Conservation (phyloP, 2,329 filamentous ascomycete genomes). For the Ophiostoma tasmaniense region DNA sequence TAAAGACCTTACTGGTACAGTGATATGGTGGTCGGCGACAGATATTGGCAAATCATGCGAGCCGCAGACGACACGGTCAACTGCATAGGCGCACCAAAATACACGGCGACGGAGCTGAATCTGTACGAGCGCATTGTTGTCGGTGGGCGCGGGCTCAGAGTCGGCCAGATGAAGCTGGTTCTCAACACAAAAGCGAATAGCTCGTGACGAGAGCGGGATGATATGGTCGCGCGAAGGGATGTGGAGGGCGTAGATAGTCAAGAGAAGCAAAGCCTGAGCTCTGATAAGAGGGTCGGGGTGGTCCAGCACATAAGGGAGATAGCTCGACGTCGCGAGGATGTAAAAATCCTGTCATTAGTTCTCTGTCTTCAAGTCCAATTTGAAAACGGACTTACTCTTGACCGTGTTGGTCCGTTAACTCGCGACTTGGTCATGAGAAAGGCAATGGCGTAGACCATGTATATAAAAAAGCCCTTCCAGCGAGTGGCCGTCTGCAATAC, state of each 20-base stretch:
- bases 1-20: constrained; percentile 19
- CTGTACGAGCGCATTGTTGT: constrained; percentile 9
- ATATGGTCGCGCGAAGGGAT: constrained; percentile 25
- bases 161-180: constrained; percentile 24
- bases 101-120: constrained; percentile 25
- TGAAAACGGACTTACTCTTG: background rate
- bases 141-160: constrained; percentile 18
- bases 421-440: constrained; percentile 19
- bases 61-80: constrained; percentile 26
- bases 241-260: constrained; percentile 24
- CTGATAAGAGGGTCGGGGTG: constrained; percentile 20
- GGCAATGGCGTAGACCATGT: constrained; percentile 22
- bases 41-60: constrained; percentile 25
- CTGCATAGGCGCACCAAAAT: constrained; percentile 28
- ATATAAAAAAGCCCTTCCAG: constrained; percentile 24
- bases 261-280: constrained; percentile 22
- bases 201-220: constrained; percentile 23
- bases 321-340: constrained; percentile 10
- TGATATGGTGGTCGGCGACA: constrained; percentile 26
- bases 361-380: background rate
- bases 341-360: constrained; percentile 21
- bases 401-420: constrained; percentile 13
- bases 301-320: constrained; percentile 12
- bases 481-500: background rate
- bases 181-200: constrained; percentile 26